Evolutionary conservation across 2,329 filamentous ascomycete genomes (phyloP).

Genomic region (Aspergillus persii): DNA sequence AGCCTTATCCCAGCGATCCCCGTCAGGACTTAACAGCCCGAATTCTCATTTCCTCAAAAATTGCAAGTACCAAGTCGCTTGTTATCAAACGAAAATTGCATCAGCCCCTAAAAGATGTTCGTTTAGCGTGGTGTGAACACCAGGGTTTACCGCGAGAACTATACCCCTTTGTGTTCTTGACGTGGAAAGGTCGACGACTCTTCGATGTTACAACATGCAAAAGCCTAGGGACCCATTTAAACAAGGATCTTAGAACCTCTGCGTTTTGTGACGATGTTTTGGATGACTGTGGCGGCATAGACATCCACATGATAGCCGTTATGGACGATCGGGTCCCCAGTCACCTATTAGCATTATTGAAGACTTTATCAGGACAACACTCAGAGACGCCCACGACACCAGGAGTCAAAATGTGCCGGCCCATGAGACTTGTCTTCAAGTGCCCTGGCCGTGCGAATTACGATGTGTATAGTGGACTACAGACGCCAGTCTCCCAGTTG

Average conservation of each 20-base stretch:
- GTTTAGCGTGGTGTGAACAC: constrained; percentile 65
- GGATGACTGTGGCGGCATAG: constrained; percentile 50
- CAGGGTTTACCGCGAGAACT: constrained; percentile 55
- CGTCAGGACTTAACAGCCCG: constrained; percentile 53
- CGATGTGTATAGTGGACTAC: constrained; percentile 43
- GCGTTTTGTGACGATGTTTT: constrained; percentile 46
- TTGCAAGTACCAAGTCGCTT: constrained; percentile 60
- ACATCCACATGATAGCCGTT: constrained; percentile 75
- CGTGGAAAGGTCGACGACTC: constrained; percentile 70
- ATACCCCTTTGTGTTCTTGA: constrained; percentile 65
- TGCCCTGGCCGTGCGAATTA: constrained; percentile 52
- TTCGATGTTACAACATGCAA: constrained; percentile 74
- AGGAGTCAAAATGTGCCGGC: constrained; percentile 23
- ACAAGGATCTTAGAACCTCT: constrained; percentile 34
- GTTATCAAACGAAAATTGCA: constrained; percentile 66
- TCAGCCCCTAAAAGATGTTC: constrained; percentile 66
- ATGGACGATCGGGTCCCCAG: constrained; percentile 53
- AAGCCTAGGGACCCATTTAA: constrained; percentile 61
- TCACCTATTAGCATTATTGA: not conserved
- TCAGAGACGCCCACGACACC: not conserved
- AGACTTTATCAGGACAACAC: not conserved
- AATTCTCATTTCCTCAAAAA: constrained; percentile 66
- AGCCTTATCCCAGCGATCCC: constrained; percentile 2
- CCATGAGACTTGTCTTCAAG: constrained; percentile 51
- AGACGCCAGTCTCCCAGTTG: constrained; percentile 62